Conservation (phyloP, 2,329 filamentous ascomycete genomes). For the Calonectria leucothoes region DNA sequence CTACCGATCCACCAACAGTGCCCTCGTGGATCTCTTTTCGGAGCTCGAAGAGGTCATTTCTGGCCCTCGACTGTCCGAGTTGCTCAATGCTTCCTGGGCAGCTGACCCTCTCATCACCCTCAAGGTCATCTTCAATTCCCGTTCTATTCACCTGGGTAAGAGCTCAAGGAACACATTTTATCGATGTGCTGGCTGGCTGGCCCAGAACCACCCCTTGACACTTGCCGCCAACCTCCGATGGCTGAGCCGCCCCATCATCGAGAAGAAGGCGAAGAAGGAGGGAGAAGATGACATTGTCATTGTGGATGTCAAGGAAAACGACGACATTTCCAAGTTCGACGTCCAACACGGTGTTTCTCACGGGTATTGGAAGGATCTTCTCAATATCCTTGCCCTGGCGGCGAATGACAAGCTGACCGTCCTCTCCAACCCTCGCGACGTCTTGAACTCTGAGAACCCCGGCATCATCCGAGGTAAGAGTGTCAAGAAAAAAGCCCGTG, state of each 20-base stretch:
- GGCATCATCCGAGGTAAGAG: constrained; percentile 39
- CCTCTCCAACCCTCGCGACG: constrained; percentile 50
- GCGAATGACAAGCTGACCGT: constrained; percentile 59
- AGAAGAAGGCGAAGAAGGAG: constrained; percentile 61
- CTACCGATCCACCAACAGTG: constrained; percentile 56
- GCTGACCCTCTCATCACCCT: constrained; percentile 61
- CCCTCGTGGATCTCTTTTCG: constrained; percentile 65
- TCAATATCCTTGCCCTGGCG: constrained; percentile 66
- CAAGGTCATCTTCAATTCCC: constrained; percentile 69
- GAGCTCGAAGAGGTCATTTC: constrained; percentile 58
- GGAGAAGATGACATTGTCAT: constrained; percentile 50
- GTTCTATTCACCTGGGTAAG: constrained; percentile 72
- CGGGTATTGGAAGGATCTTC: constrained; percentile 72
- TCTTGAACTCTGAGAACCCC: constrained; percentile 54
- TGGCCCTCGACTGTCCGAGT: constrained; percentile 49
- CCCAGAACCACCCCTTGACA: constrained; percentile 64
- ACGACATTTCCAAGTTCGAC: constrained; percentile 52
- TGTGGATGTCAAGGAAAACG: constrained; percentile 48
- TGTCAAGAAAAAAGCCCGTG: not conserved
- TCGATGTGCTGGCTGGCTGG: constrained; percentile 66
- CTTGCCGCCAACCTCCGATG: constrained; percentile 65
- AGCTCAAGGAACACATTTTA: constrained; percentile 61
- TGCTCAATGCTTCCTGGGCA: constrained; percentile 62
- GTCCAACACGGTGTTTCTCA: constrained; percentile 63
- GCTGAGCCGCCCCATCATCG: constrained; percentile 66